Evolutionary conservation across 495 filamentous ascomycete genomes (phyloP).

Genomic region (Aspergillus baeticus): DNA sequence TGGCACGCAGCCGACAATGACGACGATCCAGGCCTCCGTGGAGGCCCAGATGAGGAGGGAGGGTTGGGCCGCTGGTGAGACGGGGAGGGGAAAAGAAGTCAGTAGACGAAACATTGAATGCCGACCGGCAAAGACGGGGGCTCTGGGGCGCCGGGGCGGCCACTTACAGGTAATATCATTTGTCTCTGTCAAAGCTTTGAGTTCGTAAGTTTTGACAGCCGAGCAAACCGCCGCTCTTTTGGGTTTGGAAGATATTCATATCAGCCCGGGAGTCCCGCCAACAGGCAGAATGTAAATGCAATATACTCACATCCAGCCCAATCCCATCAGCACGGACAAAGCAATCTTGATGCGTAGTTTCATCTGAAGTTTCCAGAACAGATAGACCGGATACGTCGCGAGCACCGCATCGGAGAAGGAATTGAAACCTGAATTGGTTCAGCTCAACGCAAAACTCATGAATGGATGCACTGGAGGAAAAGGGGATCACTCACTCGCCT

Average conservation of each 20-base stretch:
- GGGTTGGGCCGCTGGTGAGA: too few relatives aligned
- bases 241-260: too few relatives aligned
- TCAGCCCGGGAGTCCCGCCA: not conserved
- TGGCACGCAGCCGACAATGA: constrained; percentile 28
- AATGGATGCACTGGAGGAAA: not conserved
- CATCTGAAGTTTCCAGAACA: constrained; percentile 34
- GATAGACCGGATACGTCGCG: constrained; percentile 30
- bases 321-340: constrained; percentile 36
- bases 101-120: too few relatives aligned
- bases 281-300: not conserved
- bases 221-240: constrained; percentile 23
- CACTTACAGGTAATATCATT: constrained; percentile 23
- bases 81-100: too few relatives aligned
- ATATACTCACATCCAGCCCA: constrained; percentile 35
- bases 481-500: constrained; percentile 21
- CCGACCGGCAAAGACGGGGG: too few relatives aligned
- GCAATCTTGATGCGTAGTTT: constrained; percentile 30
- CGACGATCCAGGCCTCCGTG: constrained; percentile 28
- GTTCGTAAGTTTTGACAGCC: constrained; percentile 24
- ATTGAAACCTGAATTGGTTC: constrained; percentile 23
- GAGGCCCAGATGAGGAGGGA: constrained; percentile 28
- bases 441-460: not conserved
- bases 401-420: constrained; percentile 31
- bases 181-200: constrained; percentile 20
- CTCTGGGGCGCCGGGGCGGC: too few relatives aligned